Percentiles rank a stretch among this genome's conserved stretches.
phyloP scores from a whole-genome alignment of 2,329 filamentous ascomycete genomes.

The Colletotrichum sp. region DNA sequence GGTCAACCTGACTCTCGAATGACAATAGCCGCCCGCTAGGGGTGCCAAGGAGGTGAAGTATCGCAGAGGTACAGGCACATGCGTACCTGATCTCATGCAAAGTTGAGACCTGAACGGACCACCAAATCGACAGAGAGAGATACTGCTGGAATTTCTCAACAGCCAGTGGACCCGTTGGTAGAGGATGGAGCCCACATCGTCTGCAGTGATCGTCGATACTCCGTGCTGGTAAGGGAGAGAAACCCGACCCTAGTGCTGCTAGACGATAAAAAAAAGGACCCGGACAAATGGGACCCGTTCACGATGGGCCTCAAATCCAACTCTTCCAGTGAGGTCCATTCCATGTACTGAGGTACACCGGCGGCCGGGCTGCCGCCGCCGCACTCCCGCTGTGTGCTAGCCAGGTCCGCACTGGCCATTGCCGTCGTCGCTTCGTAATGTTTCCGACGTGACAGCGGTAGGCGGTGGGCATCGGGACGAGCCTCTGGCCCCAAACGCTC shows the following conservation, averaged over 20 bases:
- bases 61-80: background rate
- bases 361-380: background rate
- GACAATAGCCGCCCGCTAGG: background rate
- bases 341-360: background rate
- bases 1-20: background rate
- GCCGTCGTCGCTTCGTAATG: background rate
- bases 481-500: background rate
- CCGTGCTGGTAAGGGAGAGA: background rate
- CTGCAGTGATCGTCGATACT: background rate
- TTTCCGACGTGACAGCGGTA: background rate
- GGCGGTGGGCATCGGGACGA: background rate
- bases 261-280: background rate
- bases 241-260: background rate
- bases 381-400: background rate
- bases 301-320: background rate
- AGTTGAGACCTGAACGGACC: background rate
- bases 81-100: background rate
- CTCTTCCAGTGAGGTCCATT: background rate
- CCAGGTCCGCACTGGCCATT: background rate
- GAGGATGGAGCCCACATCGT: background rate
- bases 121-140: background rate
- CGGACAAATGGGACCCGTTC: background rate
- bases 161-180: background rate
- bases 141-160: background rate
- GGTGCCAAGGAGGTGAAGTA: background rate